phyloP scores from a whole-genome alignment of 345 rosid genomes.

The Brassica carinata region DNA sequence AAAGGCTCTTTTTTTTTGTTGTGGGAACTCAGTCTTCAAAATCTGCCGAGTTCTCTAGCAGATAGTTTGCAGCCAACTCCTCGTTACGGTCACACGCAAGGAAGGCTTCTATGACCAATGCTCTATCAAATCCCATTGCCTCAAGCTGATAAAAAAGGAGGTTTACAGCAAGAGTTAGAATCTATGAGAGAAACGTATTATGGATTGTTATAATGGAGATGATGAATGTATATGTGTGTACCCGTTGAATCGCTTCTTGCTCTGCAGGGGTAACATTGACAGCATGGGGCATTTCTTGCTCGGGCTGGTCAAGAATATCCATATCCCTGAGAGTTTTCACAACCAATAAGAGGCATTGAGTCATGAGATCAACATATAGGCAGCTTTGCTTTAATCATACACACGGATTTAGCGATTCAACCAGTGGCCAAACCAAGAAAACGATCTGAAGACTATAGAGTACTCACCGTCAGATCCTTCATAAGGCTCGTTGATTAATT shows the following conservation, averaged over 20 bases:
- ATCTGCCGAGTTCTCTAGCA: slow-evolving; percentile 89
- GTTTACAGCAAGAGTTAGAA: slow-evolving; percentile 3
- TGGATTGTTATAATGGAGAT: not conserved
- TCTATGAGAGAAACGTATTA: not conserved
- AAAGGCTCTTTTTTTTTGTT: slow-evolving; percentile 1
- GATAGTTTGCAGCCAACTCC: slow-evolving; percentile 94
- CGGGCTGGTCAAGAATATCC: slow-evolving; percentile 40
- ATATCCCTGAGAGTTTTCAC: slow-evolving; percentile 46
- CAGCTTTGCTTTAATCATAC: not conserved
- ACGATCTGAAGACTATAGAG: not conserved
- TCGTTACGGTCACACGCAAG: slow-evolving; percentile 95
- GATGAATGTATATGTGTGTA: slow-evolving; percentile 10
- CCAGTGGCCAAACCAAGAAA: slow-evolving; percentile 17
- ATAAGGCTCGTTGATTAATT: slow-evolving; percentile 72
- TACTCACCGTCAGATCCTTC: slow-evolving; percentile 87
- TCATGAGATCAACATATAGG: not conserved
- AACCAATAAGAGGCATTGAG: not conserved
- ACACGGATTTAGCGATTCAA: slow-evolving; percentile 4
- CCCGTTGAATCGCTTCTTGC: slow-evolving; percentile 36
- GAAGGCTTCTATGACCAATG: slow-evolving; percentile 91
- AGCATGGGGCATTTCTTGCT: slow-evolving; percentile 34
- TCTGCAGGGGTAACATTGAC: slow-evolving; percentile 37
- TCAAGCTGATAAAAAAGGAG: slow-evolving; percentile 57
- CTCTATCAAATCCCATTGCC: slow-evolving; percentile 94
- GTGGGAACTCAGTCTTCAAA: slow-evolving; percentile 68